Conservation (phyloP, 106 monocot species). For the Hemerocallis citrina region DNA sequence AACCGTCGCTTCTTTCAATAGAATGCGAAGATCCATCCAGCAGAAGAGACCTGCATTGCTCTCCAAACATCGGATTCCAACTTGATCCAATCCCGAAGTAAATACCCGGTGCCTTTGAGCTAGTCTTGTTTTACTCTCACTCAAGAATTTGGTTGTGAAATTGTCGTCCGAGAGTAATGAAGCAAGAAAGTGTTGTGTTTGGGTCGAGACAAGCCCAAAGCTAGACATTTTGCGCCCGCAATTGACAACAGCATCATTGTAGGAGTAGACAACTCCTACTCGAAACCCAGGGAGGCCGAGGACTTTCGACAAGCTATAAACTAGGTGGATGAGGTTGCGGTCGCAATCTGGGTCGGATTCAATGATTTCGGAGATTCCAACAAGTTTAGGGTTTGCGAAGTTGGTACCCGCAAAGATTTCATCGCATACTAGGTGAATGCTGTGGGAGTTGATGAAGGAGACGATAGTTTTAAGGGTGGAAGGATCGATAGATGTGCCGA, state of each 20-base stretch:
- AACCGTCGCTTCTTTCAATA: conserved; percentile 27
- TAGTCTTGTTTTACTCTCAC: conserved; percentile 24
- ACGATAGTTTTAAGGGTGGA: conserved; percentile 12
- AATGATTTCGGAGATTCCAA: conserved; percentile 37
- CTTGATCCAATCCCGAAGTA: conserved; percentile 14
- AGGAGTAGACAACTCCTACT: conserved; percentile 66
- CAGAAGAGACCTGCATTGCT: conserved; percentile 60
- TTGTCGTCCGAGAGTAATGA: conserved; percentile 41
- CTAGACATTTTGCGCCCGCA: conserved; percentile 61
- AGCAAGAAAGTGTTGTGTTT: conserved; percentile 52
- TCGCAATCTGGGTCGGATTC: conserved; percentile 11
- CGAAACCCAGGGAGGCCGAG: conserved; percentile 70
- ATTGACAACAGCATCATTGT: conserved; percentile 51
- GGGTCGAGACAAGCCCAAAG: conserved; percentile 67
- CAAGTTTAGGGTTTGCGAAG: conserved; percentile 13
- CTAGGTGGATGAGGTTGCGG: conserved; percentile 41
- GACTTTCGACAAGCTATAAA: conserved; percentile 70
- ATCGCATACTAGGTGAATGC: conserved; percentile 68
- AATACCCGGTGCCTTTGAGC: conserved; percentile 23
- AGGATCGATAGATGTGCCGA: conserved; percentile 24
- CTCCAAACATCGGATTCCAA: conserved; percentile 35
- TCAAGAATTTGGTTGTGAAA: conserved; percentile 32
- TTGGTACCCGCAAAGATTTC: conserved; percentile 39
- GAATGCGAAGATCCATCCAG: conserved; percentile 57
- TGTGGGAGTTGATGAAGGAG: conserved; percentile 21